Conservation (phyloP, 371 early-diverging fungal genomes). For the Circinella umbellata region DNA sequence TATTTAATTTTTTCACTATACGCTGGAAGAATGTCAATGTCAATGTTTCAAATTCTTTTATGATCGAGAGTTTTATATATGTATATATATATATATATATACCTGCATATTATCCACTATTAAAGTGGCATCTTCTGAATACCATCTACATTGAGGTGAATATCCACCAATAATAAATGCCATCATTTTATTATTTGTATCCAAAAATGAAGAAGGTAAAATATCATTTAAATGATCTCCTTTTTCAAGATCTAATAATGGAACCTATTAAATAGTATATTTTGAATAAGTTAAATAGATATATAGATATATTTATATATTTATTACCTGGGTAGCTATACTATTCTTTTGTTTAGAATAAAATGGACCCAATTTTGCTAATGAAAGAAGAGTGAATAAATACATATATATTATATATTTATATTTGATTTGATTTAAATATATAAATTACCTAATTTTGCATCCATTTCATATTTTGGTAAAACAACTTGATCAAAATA, state of each 20-base stretch:
- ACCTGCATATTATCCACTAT: conserved; percentile 46
- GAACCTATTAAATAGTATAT: too few species aligned
- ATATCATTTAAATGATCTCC: not conserved
- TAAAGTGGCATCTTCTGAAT: conserved; percentile 44
- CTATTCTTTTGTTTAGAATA: conserved; percentile 49
- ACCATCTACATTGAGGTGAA: conserved; percentile 48
- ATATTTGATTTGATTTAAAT: too few species aligned
- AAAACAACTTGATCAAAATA: conserved; percentile 51
- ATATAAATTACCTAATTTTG: conserved; percentile 36
- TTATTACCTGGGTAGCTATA: conserved; percentile 28
- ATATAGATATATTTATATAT: too few species aligned
- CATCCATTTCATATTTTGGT: conserved; percentile 49
- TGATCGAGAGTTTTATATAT: not conserved
- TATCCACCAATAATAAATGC: conserved; percentile 47
- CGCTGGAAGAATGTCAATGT: conserved; percentile 26
- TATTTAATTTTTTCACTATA: conserved; percentile 33
- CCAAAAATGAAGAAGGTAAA: conserved; percentile 1
- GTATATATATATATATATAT: too few species aligned
- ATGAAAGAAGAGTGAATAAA: not conserved
- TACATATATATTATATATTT: too few species aligned
- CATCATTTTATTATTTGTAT: conserved; percentile 9
- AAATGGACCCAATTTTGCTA: conserved; percentile 44
- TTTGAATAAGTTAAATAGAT: too few species aligned
- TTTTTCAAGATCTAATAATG: conserved; percentile 26
- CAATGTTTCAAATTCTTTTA: not conserved